phyloP scores from a whole-genome alignment of 306 rosid species.

The Leucaena leucocephala region DNA sequence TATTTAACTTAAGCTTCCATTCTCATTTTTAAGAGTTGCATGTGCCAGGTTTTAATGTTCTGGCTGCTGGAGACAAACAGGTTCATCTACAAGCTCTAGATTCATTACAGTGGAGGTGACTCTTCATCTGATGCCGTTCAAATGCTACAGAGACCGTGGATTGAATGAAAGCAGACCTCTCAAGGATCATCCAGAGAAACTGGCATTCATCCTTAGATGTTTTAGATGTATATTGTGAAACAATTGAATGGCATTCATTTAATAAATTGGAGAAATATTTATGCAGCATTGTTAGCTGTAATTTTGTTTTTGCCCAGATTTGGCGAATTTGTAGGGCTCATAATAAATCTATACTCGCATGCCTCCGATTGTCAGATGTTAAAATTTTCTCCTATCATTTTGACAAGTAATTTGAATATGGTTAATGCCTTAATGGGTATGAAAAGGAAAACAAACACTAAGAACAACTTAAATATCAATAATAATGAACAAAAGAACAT shows the following conservation, averaged over 20 bases:
- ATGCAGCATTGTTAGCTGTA: not conserved
- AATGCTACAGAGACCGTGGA: conserved; percentile 10
- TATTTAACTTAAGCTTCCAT: conserved; percentile 1
- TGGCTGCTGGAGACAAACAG: conserved; percentile 85
- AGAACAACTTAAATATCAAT: not conserved
- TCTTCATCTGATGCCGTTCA: not conserved
- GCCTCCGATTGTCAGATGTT: too few relatives aligned
- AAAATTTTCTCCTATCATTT: too few relatives aligned
- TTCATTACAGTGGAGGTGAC: conserved; percentile 68
- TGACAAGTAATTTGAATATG: too few relatives aligned
- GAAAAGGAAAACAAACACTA: too few relatives aligned
- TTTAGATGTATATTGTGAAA: not conserved
- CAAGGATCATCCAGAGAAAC: not conserved
- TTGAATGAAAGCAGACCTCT: not conserved
- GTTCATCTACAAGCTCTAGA: conserved; percentile 79
- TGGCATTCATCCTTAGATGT: not conserved
- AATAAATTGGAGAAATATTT: conserved; percentile 14
- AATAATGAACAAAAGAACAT: not conserved
- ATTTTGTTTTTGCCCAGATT: not conserved
- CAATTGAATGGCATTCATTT: conserved; percentile 19
- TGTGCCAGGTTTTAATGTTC: conserved; percentile 74
- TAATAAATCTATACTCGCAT: too few relatives aligned
- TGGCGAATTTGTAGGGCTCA: not conserved
- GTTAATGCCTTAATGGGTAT: too few relatives aligned
- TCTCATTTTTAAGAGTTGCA: conserved; percentile 16